Conservation (phyloP, 2,329 filamentous ascomycete genomes). For the Apiospora koreana region DNA sequence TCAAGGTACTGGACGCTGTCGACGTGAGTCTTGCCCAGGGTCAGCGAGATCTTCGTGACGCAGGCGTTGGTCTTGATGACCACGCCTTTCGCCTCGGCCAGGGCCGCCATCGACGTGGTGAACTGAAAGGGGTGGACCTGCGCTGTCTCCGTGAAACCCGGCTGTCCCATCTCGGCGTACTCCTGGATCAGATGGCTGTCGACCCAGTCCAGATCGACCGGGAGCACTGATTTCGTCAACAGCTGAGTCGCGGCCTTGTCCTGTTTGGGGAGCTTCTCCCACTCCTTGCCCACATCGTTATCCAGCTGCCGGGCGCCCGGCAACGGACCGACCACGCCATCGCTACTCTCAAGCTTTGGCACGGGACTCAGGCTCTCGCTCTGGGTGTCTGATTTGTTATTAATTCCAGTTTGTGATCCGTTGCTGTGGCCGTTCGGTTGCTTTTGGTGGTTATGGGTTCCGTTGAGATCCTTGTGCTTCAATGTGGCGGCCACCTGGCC, state of each 20-base stretch:
- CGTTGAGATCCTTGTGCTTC: conserved; percentile 33
- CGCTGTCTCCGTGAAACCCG: conserved; percentile 73
- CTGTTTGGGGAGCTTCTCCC: conserved; percentile 65
- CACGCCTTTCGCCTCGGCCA: conserved; percentile 71
- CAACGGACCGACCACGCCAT: conserved; percentile 8
- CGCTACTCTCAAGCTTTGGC: conserved; percentile 5
- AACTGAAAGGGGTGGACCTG: conserved; percentile 95
- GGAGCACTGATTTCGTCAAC: conserved; percentile 62
- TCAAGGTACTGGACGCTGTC: conserved; percentile 63
- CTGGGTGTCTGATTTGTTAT: conserved; percentile 13
- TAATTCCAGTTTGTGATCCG: neutral
- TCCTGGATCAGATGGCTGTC: conserved; percentile 63
- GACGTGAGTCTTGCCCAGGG: conserved; percentile 53
- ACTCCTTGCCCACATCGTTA: conserved; percentile 43
- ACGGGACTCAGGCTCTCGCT: neutral
- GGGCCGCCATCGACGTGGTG: conserved; percentile 77
- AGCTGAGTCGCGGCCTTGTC: conserved; percentile 48
- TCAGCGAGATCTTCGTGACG: conserved; percentile 64
- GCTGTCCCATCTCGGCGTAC: conserved; percentile 79
- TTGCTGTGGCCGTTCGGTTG: conserved; percentile 23
- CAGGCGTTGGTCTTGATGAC: conserved; percentile 65
- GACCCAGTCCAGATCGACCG: conserved; percentile 83
- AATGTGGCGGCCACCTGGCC: conserved; percentile 54
- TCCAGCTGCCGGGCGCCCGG: conserved; percentile 19
- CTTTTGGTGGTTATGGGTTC: conserved; percentile 26